phyloP scores from a whole-genome alignment of 192 early-diverging fungal species.

The Gryganskiella cystojenkinii region DNA sequence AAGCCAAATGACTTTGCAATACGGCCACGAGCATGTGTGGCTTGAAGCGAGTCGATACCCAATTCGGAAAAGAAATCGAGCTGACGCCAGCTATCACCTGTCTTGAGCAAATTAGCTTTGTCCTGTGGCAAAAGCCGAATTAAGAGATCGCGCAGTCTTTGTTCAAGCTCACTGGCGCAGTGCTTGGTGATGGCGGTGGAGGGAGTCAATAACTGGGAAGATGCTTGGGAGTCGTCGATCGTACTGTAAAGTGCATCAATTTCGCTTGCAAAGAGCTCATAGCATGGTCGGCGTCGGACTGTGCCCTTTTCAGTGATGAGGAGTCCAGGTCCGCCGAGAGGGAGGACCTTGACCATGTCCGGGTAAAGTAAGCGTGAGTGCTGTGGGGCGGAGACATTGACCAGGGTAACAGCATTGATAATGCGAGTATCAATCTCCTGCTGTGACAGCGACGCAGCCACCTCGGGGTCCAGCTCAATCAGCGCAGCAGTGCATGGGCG shows the following conservation, averaged over 20 bases:
- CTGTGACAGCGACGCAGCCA: too few species aligned
- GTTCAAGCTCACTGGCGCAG: background rate
- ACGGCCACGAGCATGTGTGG: slow-evolving; percentile 12
- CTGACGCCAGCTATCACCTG: slow-evolving; percentile 1
- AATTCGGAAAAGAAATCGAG: slow-evolving; percentile 11
- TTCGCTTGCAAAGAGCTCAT: background rate
- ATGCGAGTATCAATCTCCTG: too few species aligned
- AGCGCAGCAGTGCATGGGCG: too few species aligned
- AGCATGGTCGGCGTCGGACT: slow-evolving; percentile 4
- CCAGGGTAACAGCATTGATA: too few species aligned
- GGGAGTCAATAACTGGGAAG: background rate
- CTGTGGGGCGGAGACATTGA: too few species aligned
- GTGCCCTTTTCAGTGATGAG: slow-evolving; percentile 8
- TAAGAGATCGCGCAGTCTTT: background rate
- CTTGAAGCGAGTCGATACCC: slow-evolving; percentile 8
- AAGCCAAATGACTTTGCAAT: slow-evolving; percentile 6
- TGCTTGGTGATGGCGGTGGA: background rate
- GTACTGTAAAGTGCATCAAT: slow-evolving; percentile 7
- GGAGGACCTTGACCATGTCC: too few species aligned
- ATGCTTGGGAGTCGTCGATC: background rate
- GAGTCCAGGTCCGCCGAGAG: too few species aligned
- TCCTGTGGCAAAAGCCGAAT: slow-evolving; percentile 1
- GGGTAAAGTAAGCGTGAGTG: too few species aligned
- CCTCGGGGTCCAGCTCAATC: too few species aligned
- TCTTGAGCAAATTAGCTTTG: slow-evolving; percentile 2